A percentile compares a stretch with the other conserved stretches of the same genome.
phyloP scores from a whole-genome alignment of 1,284 basidiomycete species.

The Grifola frondosa region DNA sequence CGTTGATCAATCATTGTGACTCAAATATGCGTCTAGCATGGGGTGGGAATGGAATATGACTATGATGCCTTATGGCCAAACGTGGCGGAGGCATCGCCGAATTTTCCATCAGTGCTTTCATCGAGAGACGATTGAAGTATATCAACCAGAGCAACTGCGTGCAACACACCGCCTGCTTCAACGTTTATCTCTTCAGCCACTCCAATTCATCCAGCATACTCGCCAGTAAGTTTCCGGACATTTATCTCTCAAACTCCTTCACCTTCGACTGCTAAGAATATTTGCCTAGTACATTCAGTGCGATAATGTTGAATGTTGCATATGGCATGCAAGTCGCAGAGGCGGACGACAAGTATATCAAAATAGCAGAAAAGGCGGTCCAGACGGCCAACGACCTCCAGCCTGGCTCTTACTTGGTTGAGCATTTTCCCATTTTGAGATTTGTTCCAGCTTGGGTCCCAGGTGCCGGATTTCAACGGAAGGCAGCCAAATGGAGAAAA shows the following conservation, averaged over 20 bases:
- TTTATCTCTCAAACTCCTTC: too few relatives aligned
- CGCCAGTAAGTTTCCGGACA: too few relatives aligned
- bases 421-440: conserved; percentile 15
- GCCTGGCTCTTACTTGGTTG: conserved; percentile 18
- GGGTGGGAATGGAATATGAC: conserved; percentile 14
- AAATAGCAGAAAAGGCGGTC: conserved; percentile 9
- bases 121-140: conserved; percentile 9
- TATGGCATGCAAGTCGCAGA: conserved; percentile 12
- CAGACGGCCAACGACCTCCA: too few relatives aligned
- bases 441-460: conserved; percentile 19
- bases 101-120: conserved; percentile 21
- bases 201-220: too few relatives aligned
- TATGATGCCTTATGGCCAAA: conserved; percentile 17
- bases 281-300: conserved; percentile 8
- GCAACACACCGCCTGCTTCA: too few relatives aligned
- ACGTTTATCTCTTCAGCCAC: too few relatives aligned
- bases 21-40: too few relatives aligned
- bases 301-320: conserved; percentile 10
- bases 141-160: conserved; percentile 10
- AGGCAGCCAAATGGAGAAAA: conserved; percentile 9
- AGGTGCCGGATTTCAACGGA: conserved; percentile 9
- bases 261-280: too few relatives aligned
- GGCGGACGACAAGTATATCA: conserved; percentile 11
- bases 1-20: neutral
- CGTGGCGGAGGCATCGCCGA: conserved; percentile 17